A percentile compares a stretch with the other conserved stretches of the same genome.
phyloP scores from a whole-genome alignment of 257 asterid genomes.

The Solanum acaule region DNA sequence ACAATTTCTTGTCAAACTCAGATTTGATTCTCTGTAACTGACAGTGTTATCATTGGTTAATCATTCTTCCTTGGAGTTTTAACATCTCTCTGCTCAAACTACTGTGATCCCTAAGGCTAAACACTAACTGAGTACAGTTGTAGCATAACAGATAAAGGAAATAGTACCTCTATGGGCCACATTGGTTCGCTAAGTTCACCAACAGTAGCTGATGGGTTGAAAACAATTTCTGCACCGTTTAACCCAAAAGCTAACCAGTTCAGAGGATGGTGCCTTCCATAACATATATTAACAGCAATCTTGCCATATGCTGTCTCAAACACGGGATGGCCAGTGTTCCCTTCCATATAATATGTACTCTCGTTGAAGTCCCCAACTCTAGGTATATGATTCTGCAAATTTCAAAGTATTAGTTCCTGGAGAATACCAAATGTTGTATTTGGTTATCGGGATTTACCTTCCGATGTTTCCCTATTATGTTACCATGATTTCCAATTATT shows the following conservation, averaged over 20 bases:
- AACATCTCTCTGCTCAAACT: neutral
- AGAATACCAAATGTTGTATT: neutral
- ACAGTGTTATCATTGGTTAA: neutral
- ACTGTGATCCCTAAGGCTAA: neutral
- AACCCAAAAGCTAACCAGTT: constrained; percentile 96
- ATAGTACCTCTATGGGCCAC: constrained; percentile 95
- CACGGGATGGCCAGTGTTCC: constrained; percentile 94
- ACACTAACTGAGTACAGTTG: neutral
- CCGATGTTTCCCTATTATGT: constrained; percentile 89
- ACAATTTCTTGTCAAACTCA: neutral
- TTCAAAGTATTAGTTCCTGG: neutral
- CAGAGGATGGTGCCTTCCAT: constrained; percentile 95
- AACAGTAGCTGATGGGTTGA: constrained; percentile 95
- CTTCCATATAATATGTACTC: constrained; percentile 97
- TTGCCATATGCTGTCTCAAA: constrained; percentile 88
- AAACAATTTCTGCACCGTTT: constrained; percentile 92
- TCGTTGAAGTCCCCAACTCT: constrained; percentile 97
- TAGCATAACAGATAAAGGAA: neutral
- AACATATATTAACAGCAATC: constrained; percentile 90
- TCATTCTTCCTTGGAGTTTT: neutral
- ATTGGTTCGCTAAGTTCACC: constrained; percentile 99
- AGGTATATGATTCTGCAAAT: constrained; percentile 88
- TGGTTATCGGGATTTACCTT: constrained; percentile 43
- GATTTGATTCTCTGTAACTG: neutral
- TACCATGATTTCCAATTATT: constrained; percentile 84